Evolutionary conservation across 768 basidiomycete genomes (phyloP), one percentile per base, ranked within the genome.

Genomic region (Pleurotus giganteus): DNA sequence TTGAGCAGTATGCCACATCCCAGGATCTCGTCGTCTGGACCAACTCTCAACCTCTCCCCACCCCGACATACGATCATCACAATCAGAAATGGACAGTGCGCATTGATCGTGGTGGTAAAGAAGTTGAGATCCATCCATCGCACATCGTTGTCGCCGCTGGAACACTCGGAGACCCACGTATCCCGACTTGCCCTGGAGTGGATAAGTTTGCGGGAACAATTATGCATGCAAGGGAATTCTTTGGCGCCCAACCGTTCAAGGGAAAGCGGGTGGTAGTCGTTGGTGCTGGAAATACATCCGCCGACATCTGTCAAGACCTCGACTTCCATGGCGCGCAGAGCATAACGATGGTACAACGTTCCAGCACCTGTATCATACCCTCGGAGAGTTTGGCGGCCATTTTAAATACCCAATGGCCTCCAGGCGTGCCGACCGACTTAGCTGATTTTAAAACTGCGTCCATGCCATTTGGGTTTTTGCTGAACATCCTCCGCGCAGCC

Each of bases 11-110:
- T 54, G 71, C 63, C 1, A 49, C 60, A 5, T 61, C 65, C 4
- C 75, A 75, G 56, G 78, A 79, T 47, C 63, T 79, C 11, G 62
- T 70, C 6, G 68, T 79, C 4, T 80, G 78, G 78, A 75, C 70
- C 11, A 63, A 65, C 29, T 67, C 74, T 4, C 59, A 59, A 12
- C 60, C 70, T 5, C 52, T 69, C 1, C 69, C 73, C 0, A 56
- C 53, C 7, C 71, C 76, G 3, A 58, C 24, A 13, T 78, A 75
- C 58, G 66, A 77, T 58, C 23, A 53, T 17, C 23, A 27, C 3
- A 53, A 57, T 1, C 66, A 65, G 44, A 61, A 60, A 37, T 78
- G 76, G 76, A 67, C 63, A 1, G 65, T 74, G 2, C 59, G 57
- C 17, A 56, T 79, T 24, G 53, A 65, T 21, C 64, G 62, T 37